Conservation (phyloP, 2,329 filamentous ascomycete species). For the Pseudogymnoascus sp. region DNA sequence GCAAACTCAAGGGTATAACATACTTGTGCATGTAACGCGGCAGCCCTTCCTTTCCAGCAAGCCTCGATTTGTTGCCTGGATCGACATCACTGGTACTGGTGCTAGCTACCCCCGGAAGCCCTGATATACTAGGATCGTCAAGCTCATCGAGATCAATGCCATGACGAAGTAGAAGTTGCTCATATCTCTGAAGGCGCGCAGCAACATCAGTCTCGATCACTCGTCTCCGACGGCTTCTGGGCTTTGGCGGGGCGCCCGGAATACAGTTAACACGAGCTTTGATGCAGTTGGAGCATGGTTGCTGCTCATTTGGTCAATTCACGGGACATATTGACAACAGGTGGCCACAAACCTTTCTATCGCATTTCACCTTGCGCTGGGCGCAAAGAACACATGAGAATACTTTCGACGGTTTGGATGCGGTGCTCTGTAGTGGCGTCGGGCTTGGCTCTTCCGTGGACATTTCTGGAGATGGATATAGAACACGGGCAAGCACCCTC, state of each 20-base stretch:
- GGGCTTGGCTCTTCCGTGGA: not conserved
- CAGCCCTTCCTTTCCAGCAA: slow-evolving; percentile 10
- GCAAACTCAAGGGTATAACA: slow-evolving; percentile 7
- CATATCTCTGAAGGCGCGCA: slow-evolving; percentile 22
- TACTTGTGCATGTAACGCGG: not conserved
- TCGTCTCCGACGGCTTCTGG: slow-evolving; percentile 21
- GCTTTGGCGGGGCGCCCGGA: slow-evolving; percentile 18
- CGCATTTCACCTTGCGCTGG: slow-evolving; percentile 26
- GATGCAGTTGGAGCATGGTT: slow-evolving; percentile 24
- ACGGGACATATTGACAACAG: not conserved
- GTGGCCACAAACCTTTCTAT: slow-evolving; percentile 12
- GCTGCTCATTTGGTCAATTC: slow-evolving; percentile 13
- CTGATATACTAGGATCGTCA: slow-evolving; percentile 13
- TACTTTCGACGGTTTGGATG: not conserved
- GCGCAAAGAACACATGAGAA: slow-evolving; percentile 23
- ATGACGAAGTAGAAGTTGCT: slow-evolving; percentile 20
- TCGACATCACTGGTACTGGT: not conserved
- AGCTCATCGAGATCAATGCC: slow-evolving; percentile 24
- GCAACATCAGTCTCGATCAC: slow-evolving; percentile 25
- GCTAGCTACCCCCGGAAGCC: not conserved
- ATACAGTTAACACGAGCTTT: slow-evolving; percentile 23
- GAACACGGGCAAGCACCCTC: not conserved
- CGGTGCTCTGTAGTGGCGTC: not conserved
- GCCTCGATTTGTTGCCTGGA: slow-evolving; percentile 14
- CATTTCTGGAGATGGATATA: not conserved